Conservation (phyloP, 106 monocot species). For the Vanilla planifolia region DNA sequence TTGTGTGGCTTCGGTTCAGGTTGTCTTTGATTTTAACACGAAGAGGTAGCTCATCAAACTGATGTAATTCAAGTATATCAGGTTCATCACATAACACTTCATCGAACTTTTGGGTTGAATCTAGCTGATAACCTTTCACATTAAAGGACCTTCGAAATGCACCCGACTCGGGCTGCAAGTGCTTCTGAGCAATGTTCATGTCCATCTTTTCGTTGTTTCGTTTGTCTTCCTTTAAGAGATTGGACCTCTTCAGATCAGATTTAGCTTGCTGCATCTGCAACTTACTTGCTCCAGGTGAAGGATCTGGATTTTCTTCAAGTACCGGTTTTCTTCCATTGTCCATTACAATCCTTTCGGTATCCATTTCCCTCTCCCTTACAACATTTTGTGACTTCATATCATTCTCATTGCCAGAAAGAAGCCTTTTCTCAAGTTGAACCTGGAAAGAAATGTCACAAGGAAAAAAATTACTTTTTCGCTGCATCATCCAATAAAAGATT, state of each 20-base stretch:
- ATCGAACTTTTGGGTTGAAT: conserved; percentile 12
- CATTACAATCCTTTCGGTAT: neutral
- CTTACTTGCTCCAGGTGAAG: neutral
- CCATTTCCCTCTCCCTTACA: too few species aligned
- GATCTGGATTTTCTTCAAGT: neutral
- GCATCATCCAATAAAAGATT: neutral
- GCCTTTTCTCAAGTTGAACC: conserved; percentile 20
- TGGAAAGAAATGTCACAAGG: conserved; percentile 14
- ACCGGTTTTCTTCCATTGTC: neutral
- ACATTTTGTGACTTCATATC: conserved; percentile 4
- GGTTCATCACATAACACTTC: conserved; percentile 13
- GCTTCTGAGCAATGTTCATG: too few species aligned
- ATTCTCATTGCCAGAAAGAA: neutral
- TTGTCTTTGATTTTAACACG: conserved; percentile 10
- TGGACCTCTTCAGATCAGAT: neutral
- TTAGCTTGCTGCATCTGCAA: neutral
- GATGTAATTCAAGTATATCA: conserved; percentile 14
- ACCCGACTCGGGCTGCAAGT: too few species aligned
- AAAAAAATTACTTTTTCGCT: neutral
- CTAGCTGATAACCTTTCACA: conserved; percentile 1
- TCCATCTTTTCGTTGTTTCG: neutral
- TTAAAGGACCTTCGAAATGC: neutral
- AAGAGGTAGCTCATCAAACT: neutral
- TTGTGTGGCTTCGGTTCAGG: conserved; percentile 9
- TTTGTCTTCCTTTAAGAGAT: neutral